phyloP scores from a whole-genome alignment of 148 eudicot genomes.

The Cornus suecica region DNA sequence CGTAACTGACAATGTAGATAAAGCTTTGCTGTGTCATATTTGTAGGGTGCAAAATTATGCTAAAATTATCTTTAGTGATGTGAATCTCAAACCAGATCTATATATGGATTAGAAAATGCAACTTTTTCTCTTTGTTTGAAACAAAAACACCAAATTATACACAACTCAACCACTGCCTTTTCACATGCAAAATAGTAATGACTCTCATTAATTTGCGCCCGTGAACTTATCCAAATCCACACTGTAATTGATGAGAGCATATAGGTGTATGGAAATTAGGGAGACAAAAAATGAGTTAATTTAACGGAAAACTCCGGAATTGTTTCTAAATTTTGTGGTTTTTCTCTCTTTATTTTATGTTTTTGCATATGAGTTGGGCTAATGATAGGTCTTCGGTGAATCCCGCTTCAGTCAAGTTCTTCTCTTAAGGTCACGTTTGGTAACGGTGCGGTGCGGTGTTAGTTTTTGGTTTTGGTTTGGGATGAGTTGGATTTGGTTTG shows the following conservation, averaged over 20 bases:
- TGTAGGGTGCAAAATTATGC: background rate
- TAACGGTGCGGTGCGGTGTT: no score
- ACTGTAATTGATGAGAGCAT: background rate
- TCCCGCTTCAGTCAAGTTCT: no score
- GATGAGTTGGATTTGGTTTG: no score
- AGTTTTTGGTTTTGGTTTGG: no score
- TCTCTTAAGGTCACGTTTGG: no score
- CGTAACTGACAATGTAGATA: background rate
- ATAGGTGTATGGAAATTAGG: background rate
- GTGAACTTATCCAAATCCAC: slow-evolving; percentile 3
- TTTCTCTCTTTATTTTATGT: no score
- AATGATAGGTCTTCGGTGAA: no score
- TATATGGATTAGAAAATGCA: background rate
- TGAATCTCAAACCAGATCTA: background rate
- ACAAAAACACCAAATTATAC: slow-evolving; percentile 5
- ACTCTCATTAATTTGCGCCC: background rate
- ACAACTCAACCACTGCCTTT: background rate
- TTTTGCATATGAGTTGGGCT: no score
- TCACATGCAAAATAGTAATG: slow-evolving; percentile 12
- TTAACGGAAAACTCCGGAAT: no score
- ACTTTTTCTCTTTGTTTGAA: slow-evolving; percentile 2
- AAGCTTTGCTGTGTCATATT: background rate
- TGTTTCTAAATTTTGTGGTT: no score
- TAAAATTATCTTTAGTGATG: background rate
- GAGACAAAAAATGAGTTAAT: no score